Percentiles rank a stretch among this genome's conserved stretches.
Evolutionary conservation across 2,329 filamentous ascomycete genomes (phyloP).

Genomic region (Ceratocystiopsis sp.): DNA sequence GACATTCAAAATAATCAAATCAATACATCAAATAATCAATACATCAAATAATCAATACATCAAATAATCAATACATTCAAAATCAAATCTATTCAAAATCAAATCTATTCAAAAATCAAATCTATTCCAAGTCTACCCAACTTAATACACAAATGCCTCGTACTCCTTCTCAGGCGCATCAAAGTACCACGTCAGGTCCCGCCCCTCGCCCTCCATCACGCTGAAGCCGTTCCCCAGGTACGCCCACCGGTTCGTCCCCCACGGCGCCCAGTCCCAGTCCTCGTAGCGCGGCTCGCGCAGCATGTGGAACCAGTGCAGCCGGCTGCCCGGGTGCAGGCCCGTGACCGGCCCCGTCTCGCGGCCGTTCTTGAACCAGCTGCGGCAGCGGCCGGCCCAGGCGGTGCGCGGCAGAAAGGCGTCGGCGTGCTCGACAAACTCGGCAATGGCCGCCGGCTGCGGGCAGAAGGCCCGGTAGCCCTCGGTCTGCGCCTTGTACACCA

Average conservation of each 20-base stretch:
- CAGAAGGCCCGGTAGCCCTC: slow-evolving; percentile 7
- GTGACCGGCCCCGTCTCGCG: slow-evolving; percentile 6
- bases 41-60: too few species aligned
- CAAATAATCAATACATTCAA: too few species aligned
- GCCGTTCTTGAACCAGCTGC: slow-evolving; percentile 10
- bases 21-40: too few species aligned
- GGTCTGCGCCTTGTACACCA: slow-evolving; percentile 20
- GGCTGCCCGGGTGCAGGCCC: slow-evolving; percentile 8
- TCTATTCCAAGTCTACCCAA: too few species aligned
- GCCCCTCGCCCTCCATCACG: slow-evolving; percentile 19
- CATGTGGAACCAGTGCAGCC: neutral
- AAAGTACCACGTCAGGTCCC: slow-evolving; percentile 24
- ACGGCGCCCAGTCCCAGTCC: neutral
- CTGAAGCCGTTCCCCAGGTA: neutral
- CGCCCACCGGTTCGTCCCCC: neutral
- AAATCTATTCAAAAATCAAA: too few species aligned
- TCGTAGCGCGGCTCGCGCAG: neutral
- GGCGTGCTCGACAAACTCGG: slow-evolving; percentile 13
- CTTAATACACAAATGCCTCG: slow-evolving; percentile 4
- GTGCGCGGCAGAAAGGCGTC: slow-evolving; percentile 14
- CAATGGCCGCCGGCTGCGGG: slow-evolving; percentile 1
- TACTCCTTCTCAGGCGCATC: slow-evolving; percentile 38
- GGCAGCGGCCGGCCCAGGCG: slow-evolving; percentile 14
- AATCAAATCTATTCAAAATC: too few species aligned
- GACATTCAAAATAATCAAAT: too few species aligned